Conservation (phyloP, 83 land plant genomes). For the Diphasiastrum complanatum region DNA sequence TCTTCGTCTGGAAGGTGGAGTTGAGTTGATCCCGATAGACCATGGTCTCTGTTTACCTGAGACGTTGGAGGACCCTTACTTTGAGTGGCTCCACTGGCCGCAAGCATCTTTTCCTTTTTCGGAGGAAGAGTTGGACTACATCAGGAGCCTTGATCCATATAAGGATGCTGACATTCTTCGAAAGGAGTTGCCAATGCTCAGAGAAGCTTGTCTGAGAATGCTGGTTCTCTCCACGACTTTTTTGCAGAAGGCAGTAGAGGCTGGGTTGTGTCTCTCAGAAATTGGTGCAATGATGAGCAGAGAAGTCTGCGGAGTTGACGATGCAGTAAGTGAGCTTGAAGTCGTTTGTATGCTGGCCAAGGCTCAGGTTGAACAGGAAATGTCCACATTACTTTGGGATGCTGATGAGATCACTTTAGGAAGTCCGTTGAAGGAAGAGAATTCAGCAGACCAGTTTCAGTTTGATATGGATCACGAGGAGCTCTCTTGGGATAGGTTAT, state of each 20-base stretch:
- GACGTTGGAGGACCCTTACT: slow-evolving; percentile 68
- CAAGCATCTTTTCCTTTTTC: slow-evolving; percentile 79
- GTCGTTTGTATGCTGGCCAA: slow-evolving; percentile 52
- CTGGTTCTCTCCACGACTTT: slow-evolving; percentile 60
- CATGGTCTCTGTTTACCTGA: slow-evolving; percentile 87
- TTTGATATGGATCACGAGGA: too few relatives aligned
- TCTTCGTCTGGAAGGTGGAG: slow-evolving; percentile 7
- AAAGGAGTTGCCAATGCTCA: slow-evolving; percentile 54
- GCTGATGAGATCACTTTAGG: too few relatives aligned
- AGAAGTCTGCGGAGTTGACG: slow-evolving; percentile 46
- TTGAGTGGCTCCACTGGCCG: slow-evolving; percentile 93
- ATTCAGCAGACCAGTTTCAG: too few relatives aligned
- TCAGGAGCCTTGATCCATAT: slow-evolving; percentile 47
- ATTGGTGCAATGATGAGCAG: slow-evolving; percentile 83
- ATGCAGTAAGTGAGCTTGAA: slow-evolving; percentile 72
- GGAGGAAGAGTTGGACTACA: slow-evolving; percentile 68
- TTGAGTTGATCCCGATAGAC: slow-evolving; percentile 75
- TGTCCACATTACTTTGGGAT: slow-evolving; percentile 21
- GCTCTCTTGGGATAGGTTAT: too few relatives aligned
- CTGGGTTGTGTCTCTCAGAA: slow-evolving; percentile 67
- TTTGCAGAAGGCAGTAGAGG: slow-evolving; percentile 55
- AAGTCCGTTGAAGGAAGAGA: too few relatives aligned
- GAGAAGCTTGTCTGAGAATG: slow-evolving; percentile 68
- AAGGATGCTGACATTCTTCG: slow-evolving; percentile 53
- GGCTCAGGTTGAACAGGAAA: slow-evolving; percentile 31